Conservation (phyloP, 2,329 filamentous ascomycete species). For the Aspergillus intermedius region DNA sequence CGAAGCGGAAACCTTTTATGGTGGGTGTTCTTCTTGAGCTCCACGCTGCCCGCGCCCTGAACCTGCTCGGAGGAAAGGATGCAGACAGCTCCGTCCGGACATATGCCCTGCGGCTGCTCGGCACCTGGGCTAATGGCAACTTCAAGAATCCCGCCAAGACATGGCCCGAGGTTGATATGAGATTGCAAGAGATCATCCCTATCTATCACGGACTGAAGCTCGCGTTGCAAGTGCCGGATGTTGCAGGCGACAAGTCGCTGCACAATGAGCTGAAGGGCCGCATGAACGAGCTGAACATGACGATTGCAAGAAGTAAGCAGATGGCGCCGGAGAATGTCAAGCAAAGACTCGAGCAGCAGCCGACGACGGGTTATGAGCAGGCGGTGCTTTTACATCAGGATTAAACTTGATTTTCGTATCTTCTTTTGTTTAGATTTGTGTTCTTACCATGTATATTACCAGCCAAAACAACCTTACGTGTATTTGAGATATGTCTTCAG, state of each 20-base stretch:
- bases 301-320: constrained; percentile 35
- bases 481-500: constrained; percentile 14
- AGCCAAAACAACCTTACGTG: constrained; percentile 10
- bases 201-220: constrained; percentile 37
- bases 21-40: constrained; percentile 41
- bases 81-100: constrained; percentile 31
- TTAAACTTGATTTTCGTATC: constrained; percentile 2
- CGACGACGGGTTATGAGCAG: constrained; percentile 16
- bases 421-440: constrained; percentile 5
- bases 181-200: constrained; percentile 29
- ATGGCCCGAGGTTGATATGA: constrained; percentile 16
- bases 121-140: constrained; percentile 23
- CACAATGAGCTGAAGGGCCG: constrained; percentile 16
- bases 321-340: constrained; percentile 9
- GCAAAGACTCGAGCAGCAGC: constrained; percentile 8
- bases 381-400: constrained; percentile 10
- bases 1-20: constrained; percentile 36
- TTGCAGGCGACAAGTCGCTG: constrained; percentile 21
- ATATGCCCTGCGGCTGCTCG: constrained; percentile 35
- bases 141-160: constrained; percentile 14
- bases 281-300: constrained; percentile 45
- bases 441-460: constrained; percentile 19
- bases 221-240: constrained; percentile 29
- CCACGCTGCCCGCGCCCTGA: constrained; percentile 37
- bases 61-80: constrained; percentile 33